Base-by-base conservation (phyloP, 495 filamentous ascomycete genomes). In the Xylaria curta region DNA sequence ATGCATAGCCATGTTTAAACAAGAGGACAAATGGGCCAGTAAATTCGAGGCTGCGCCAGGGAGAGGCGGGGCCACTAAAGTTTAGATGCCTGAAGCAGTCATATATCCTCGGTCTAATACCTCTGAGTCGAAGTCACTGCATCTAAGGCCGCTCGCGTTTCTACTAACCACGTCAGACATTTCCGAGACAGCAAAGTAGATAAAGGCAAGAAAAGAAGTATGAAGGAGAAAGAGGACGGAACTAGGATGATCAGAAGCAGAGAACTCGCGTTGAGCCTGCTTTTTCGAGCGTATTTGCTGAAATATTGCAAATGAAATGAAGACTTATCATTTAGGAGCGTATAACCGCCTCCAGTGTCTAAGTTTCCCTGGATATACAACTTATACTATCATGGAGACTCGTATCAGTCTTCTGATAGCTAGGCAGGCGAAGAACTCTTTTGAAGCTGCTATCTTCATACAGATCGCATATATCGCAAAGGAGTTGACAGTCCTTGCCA, bases 1-100 rank as follows among this genome's bases (percentile, higher is more conserved):
- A 31, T 85, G 84, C 58, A 73, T 88, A 5, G 75, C 72, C 42
- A 80, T 88, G 77, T 89, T 89, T 66, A 82, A 83, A 63, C 85
- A 84, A 69, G 78, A 85, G 64, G 85, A 85, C 54, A 82, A 78
- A 75, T 87, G 81, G 86, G 82, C 76, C 71, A 74, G 62, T 65
- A 84, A 79, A 71, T 87, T 88, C 70, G 81, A 84, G 54, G 76
- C 67, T 40, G 82, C 84, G 12, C 79, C 80, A 8, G 85, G 83
- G 38, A 80, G 77, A 66, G 85, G 83, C n/a, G 82, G 80, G 66
- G 78, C 75, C 7, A 28, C 58, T 7, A 56, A 54, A 33, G 21
- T n/a, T 21, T 68, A 58, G 63, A 49, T 31, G 44, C 17, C n/a
- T 46, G 12, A 49, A 33, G 12, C 42, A 42, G 17, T 42, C n/a